phyloP scores from a whole-genome alignment of 805 yeast species.

The Candida jianshihensis region DNA sequence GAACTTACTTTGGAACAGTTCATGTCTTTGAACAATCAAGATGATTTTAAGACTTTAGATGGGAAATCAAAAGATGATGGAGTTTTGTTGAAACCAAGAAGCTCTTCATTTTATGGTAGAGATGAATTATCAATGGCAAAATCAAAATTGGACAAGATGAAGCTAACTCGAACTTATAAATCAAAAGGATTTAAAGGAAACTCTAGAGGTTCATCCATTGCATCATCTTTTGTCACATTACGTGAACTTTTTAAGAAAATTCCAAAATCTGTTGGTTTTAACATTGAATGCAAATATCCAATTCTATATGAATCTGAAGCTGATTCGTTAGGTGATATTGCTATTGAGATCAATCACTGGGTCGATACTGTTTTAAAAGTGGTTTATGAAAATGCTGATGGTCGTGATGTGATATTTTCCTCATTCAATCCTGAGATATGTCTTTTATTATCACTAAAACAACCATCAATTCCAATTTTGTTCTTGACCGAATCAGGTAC shows the following conservation, averaged over 20 bases:
- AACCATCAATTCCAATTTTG: slow-evolving; percentile 87
- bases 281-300: slow-evolving; percentile 91
- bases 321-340: slow-evolving; percentile 82
- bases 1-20: slow-evolving; percentile 86
- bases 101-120: slow-evolving; percentile 13
- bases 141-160: slow-evolving; percentile 56
- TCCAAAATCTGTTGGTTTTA: slow-evolving; percentile 83
- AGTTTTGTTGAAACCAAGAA: slow-evolving; percentile 23
- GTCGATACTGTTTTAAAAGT: slow-evolving; percentile 78
- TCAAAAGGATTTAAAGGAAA: slow-evolving; percentile 88
- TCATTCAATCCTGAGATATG: slow-evolving; percentile 95
- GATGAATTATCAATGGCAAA: neutral
- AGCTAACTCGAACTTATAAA: slow-evolving; percentile 83
- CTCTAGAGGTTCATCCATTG: slow-evolving; percentile 79
- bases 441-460: slow-evolving; percentile 76
- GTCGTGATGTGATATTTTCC: slow-evolving; percentile 83
- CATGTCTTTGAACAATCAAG: slow-evolving; percentile 36
- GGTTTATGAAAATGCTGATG: slow-evolving; percentile 71
- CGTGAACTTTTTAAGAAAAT: slow-evolving; percentile 76
- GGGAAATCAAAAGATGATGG: slow-evolving; percentile 21
- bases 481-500: slow-evolving; percentile 90
- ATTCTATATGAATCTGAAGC: slow-evolving; percentile 88
- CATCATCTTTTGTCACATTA: slow-evolving; percentile 85
- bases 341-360: slow-evolving; percentile 78
- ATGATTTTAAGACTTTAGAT: neutral